Evolutionary conservation across 139 green algal genomes (phyloP).

Genomic region (Nannochloris sp.): DNA sequence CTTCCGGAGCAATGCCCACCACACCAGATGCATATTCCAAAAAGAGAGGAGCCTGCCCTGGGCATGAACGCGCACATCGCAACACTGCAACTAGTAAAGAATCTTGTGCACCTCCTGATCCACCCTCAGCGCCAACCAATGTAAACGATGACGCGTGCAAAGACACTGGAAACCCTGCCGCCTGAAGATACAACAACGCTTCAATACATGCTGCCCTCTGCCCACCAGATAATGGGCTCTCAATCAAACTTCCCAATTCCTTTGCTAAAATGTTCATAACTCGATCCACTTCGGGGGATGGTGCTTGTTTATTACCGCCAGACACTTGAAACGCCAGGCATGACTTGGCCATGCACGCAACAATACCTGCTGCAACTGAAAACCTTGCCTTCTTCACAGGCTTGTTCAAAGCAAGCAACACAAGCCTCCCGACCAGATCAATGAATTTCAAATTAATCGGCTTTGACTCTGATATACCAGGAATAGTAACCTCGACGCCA

Average conservation of each 20-base stretch:
- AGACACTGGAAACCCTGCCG: slow-evolving; percentile 19
- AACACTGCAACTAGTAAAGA: slow-evolving; percentile 29
- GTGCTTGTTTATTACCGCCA: slow-evolving; percentile 8
- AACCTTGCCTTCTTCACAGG: slow-evolving; percentile 11
- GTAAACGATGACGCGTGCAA: slow-evolving; percentile 3
- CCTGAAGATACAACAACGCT: slow-evolving; percentile 41
- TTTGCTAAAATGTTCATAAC: slow-evolving; percentile 15
- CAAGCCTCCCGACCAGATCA: slow-evolving; percentile 24
- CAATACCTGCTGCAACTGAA: slow-evolving; percentile 12
- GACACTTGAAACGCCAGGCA: slow-evolving; percentile 17
- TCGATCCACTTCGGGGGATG: slow-evolving; percentile 10
- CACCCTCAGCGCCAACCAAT: slow-evolving; percentile 12
- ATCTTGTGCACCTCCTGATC: slow-evolving; percentile 19
- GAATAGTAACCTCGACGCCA: slow-evolving; percentile 13
- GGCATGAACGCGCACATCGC: slow-evolving; percentile 34
- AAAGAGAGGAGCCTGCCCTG: slow-evolving; percentile 38
- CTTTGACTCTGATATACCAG: slow-evolving; percentile 8
- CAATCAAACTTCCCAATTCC: slow-evolving; percentile 18
- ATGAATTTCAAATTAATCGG: slow-evolving; percentile 16
- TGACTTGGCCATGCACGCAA: slow-evolving; percentile 23
- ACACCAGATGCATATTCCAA: slow-evolving; percentile 45
- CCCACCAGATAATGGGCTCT: slow-evolving; percentile 17
- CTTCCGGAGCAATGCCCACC: slow-evolving; percentile 34
- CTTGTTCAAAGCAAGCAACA: slow-evolving; percentile 33
- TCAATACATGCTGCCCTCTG: slow-evolving; percentile 38